These are phyloP conservation scores for Penstemon eatonii DNA, from an alignment of 257 asterid genomes.

Conservation along the genomic window DNA sequence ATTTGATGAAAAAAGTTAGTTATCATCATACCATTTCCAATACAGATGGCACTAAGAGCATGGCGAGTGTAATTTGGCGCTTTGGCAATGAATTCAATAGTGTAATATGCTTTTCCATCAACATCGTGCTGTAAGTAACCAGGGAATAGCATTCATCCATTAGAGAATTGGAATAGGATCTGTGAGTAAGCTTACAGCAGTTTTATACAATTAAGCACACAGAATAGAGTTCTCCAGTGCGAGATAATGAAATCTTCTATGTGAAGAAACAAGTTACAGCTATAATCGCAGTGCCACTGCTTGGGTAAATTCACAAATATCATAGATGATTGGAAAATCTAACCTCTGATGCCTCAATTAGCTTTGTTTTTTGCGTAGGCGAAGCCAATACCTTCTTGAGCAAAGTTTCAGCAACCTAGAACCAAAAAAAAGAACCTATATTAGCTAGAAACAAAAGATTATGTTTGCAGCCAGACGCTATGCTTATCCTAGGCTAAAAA, in stretches of 20 bases:
- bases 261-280: constrained; percentile 2
- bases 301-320: constrained; percentile 3
- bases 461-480: constrained; percentile 4
- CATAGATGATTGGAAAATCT: not conserved
- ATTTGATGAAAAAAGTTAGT: not conserved
- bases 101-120: constrained; percentile 79
- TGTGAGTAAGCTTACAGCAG: not conserved
- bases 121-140: constrained; percentile 56
- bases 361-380: constrained; percentile 80
- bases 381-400: constrained; percentile 75
- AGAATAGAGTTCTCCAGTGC: not conserved
- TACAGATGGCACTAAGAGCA: constrained; percentile 75
- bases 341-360: constrained; percentile 84
- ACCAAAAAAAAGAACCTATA: constrained; percentile 13
- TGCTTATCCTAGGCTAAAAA: not conserved
- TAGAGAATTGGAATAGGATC: not conserved
- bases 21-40: constrained; percentile 67
- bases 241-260: not conserved
- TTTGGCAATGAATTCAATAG: constrained; percentile 69
- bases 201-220: not conserved
- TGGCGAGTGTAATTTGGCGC: constrained; percentile 88
- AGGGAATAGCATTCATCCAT: constrained; percentile 11
- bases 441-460: not conserved
- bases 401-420: constrained; percentile 80
- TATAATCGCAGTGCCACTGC: not conserved